Evolutionary conservation across 2,329 filamentous ascomycete species (phyloP).

Genomic region (Neonectria neomacrospora): DNA sequence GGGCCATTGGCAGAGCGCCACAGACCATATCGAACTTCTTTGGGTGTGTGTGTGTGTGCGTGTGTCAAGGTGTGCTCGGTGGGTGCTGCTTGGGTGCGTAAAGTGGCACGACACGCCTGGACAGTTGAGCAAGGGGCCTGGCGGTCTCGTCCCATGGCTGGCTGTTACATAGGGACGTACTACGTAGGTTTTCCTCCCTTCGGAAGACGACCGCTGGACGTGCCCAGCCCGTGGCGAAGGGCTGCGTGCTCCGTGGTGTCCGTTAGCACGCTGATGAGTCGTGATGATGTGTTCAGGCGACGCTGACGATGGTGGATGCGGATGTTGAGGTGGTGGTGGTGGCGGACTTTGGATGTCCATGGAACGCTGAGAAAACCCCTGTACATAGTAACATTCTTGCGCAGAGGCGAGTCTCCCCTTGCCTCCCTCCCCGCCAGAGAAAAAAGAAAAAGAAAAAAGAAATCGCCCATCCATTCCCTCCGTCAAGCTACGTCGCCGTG

Average conservation of each 20-base stretch:
- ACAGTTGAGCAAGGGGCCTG: conserved; percentile 1
- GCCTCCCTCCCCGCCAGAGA: not conserved
- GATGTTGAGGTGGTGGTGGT: conserved; percentile 14
- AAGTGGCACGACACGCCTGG: conserved; percentile 26
- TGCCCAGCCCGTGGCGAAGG: conserved; percentile 18
- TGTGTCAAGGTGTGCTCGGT: conserved; percentile 9
- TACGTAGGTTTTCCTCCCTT: conserved; percentile 6
- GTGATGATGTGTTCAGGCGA: conserved; percentile 16
- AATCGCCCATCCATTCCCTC: not conserved
- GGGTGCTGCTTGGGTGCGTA: conserved; percentile 6
- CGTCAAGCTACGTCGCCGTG: conserved; percentile 11
- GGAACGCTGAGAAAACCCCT: conserved; percentile 6
- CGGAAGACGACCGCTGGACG: conserved; percentile 17
- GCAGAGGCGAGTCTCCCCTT: not conserved
- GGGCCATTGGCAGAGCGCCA: conserved; percentile 6
- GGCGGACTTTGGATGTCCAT: conserved; percentile 12
- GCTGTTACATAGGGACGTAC: not conserved
- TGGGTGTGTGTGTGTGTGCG: too few species aligned
- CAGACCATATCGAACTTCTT: not conserved
- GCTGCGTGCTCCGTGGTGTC: conserved; percentile 7
- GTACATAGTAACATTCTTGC: conserved; percentile 2
- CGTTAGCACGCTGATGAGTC: conserved; percentile 6
- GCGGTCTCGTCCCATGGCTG: conserved; percentile 4
- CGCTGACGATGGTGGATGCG: conserved; percentile 3
- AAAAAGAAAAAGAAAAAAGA: not conserved